Evolutionary conservation across 2,329 filamentous ascomycete genomes (phyloP), one percentile per base, ranked within the genome.

Genomic region (Arthroderma sp.): DNA sequence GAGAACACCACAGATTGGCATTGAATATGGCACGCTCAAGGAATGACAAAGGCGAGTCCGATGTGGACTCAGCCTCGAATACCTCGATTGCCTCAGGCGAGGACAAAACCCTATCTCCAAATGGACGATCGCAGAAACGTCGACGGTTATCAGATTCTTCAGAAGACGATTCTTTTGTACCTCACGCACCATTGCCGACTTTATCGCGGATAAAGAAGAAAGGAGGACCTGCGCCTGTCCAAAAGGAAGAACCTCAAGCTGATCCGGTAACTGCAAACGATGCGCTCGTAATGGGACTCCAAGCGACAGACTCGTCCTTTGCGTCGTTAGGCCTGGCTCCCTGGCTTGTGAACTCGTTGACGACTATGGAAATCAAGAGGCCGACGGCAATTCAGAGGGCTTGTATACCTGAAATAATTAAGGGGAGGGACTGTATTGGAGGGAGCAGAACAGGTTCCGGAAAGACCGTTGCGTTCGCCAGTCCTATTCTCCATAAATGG

Each of bases 401-500:
- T 43, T 94, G 85, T 60, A 96, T 98, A 57, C 88, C 89, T 1
- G 83, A 91, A 60, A 95, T 96, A 48, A 63, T 98, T 31, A 81
- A 85, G 54, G 91, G 91, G 4, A 76, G 84, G 55, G 88, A 98
- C 65, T 95, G 87, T 60, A 95, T 98, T 55, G 91, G 91, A 58
- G 88, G 88, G 33, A 94, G 85, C 58, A 76, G 87, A 50, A 98
- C 91, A 0, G 91, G 91, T 70, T 95, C 89, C 8, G 91, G 91
- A 66, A 98, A 98, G 69, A 98, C 91, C 3, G 81, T 96, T 37
- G 88, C 91, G 1, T 98, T 98, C 63, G 85, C 89, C 1, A 86
- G 88, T 6, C 91, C 91, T 0, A 94, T 98, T 48, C 69, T 98
- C 50, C 89, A 96, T 61, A 83, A 82, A 63, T 96, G 88, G 87